Evolutionary conservation across 2,329 filamentous ascomycete genomes (phyloP), one percentile per base, ranked within the genome.

Genomic region (Blastomyces gilchristii): DNA sequence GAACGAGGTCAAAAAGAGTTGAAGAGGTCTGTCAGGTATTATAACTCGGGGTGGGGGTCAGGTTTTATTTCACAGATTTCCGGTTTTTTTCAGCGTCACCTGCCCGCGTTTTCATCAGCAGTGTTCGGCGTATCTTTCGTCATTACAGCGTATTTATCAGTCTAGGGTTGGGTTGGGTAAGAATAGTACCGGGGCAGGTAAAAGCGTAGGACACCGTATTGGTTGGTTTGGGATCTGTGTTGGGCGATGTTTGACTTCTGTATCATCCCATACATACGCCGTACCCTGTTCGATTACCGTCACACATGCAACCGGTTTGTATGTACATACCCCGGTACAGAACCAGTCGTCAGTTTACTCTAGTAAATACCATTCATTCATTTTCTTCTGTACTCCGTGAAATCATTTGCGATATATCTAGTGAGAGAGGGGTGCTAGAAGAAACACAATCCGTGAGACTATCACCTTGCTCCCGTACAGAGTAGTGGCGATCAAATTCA

Each of bases 81-180:
- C 43, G 43, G 58, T 59, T 59, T 49, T 59, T 59, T 49, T 34
- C 58, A 49, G 14, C 28, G 25, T 22, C 18, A 16, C 3, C 41
- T 34, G 39, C 53, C 12, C 9, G 28, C 6, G 34, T 39, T 39
- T 53, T 56, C 12, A 9, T 12, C 37, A 25, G 54, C 54, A 1
- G 9, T 43, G 54, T 18, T 43, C 16, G 41, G 58, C 58, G 58
- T 59, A 59, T 59, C 31, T 37, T 47, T 59, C 37, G 58, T 59
- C 58, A 59, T 47, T 47, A 47, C 58, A 18, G 41, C n/a, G 58
- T 59, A 59, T 59, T 59, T 49, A 25, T 59, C 58, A 59, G 58
- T 47, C 58, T 43, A 49, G 58, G 41, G n/a, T 39, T n/a, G n/a
- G n/a, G 16, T 9, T 11, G 54, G 34, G 54, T 57, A 57, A 57